Base-by-base conservation (phyloP, 164 flowering plant species). In the Umbilicus rupestris region DNA sequence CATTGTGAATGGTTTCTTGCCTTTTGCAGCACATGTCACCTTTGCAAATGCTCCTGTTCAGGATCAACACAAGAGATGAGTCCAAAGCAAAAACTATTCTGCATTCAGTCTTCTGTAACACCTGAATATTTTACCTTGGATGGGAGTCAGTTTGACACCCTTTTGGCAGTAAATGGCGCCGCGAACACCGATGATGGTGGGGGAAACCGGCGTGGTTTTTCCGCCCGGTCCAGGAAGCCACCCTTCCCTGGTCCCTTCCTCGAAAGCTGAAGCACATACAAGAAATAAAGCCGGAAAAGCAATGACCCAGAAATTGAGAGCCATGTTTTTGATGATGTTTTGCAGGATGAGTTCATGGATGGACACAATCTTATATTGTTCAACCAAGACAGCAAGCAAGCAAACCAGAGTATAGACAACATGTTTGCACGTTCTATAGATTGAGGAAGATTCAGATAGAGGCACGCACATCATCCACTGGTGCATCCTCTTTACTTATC, bases 21-120 rank as follows among this genome's bases (percentile, higher is more conserved):
- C 83, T 80, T 39, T 73, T 14, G 69, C 68, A 3, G 72, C 42
- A 68, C 87, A 81, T 70, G 76, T 74, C 63, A 84, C 72, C 69
- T 80, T 75, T 17, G 78, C 77, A 66, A 75, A 69, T 39, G 77
- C 81, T 44, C 83, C 83, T 81, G 29, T 67, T 35, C 6, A 35
- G 6, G 7, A 3, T 35, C 37, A 35, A 35, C n/a, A 35, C 1
- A 35, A n/a, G 0, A 35, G 37, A 35, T 35, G 37, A 35, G 37
- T 35, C 37, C 37, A 35, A 35, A 7, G 7, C 37, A 35, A 3
- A 7, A 35, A 35, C 37, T n/a, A 35, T 35, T 5, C 7, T 35
- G 37, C 37, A 7, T 35, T 35, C 6, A 35, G 37, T 35, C 37
- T 3, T 35, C 6, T 3, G 4, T 35, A 7, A 35, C 7, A 35